Conservation (phyloP, 2,329 filamentous ascomycete species). For the Alternaria atra region DNA sequence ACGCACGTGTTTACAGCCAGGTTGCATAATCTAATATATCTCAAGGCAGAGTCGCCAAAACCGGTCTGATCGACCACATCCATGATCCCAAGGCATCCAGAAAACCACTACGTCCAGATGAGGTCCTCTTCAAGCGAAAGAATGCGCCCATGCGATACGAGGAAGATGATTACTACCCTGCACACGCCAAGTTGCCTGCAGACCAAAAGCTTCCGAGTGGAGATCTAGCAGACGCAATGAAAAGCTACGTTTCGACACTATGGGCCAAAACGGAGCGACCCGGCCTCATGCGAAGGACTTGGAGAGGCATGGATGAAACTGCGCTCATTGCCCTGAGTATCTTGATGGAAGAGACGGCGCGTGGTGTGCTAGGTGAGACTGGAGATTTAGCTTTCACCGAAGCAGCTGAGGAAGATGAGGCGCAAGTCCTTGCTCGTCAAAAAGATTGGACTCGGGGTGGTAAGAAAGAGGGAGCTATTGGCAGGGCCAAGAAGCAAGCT, state of each 20-base stretch:
- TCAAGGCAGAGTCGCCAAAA: slow-evolving; percentile 25
- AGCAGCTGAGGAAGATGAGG: slow-evolving; percentile 41
- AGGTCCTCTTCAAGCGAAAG: slow-evolving; percentile 72
- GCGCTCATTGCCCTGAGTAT: slow-evolving; percentile 79
- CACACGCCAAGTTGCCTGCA: slow-evolving; percentile 65
- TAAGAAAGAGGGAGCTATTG: background rate
- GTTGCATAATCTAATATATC: background rate
- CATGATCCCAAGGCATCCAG: slow-evolving; percentile 46
- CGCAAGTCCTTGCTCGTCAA: background rate
- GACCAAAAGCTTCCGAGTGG: slow-evolving; percentile 69
- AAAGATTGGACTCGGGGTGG: background rate
- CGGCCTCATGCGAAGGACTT: slow-evolving; percentile 46
- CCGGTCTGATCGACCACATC: slow-evolving; percentile 56
- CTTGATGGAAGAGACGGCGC: slow-evolving; percentile 74
- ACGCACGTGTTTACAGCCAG: background rate
- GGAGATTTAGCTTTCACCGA: slow-evolving; percentile 79
- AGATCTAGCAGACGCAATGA: slow-evolving; percentile 74
- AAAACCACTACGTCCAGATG: slow-evolving; percentile 68
- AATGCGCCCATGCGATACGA: slow-evolving; percentile 72
- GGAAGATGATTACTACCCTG: slow-evolving; percentile 76
- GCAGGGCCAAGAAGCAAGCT: background rate
- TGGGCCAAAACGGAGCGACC: slow-evolving; percentile 57
- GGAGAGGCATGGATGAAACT: slow-evolving; percentile 77
- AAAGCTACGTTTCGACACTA: slow-evolving; percentile 73
- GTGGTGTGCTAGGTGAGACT: slow-evolving; percentile 67